These are phyloP conservation scores for Eutypella sp. DNA, from an alignment of 2,329 filamentous ascomycete genomes.

Conservation along the genomic window DNA sequence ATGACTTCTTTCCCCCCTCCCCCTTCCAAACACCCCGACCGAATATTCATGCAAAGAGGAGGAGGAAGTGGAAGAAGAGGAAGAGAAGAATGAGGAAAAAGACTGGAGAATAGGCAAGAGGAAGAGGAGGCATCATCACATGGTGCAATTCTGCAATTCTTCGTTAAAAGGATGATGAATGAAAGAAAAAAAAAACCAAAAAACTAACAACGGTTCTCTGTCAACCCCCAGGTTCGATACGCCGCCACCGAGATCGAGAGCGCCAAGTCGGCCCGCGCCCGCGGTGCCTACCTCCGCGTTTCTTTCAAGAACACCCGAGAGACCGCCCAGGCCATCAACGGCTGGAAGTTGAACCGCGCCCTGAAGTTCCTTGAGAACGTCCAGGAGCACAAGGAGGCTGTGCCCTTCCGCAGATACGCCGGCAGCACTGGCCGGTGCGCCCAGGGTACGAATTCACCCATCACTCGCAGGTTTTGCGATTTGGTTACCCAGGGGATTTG, in stretches of 20 bases:
- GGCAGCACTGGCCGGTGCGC: slow-evolving; percentile 92
- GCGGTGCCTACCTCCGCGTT: slow-evolving; percentile 97
- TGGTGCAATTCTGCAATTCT: no score
- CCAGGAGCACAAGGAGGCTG: slow-evolving; percentile 91
- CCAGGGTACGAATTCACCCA: slow-evolving; percentile 73
- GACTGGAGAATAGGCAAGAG: no score
- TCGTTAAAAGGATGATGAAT: no score
- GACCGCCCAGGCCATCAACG: slow-evolving; percentile 98
- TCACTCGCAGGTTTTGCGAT: not conserved
- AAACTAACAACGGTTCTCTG: slow-evolving; percentile 18
- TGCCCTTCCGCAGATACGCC: slow-evolving; percentile 97
- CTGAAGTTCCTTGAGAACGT: slow-evolving; percentile 98
- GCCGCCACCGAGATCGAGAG: slow-evolving; percentile 81
- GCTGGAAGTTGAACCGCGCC: slow-evolving; percentile 95
- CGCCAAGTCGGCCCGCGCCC: slow-evolving; percentile 93
- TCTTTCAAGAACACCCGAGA: slow-evolving; percentile 99
- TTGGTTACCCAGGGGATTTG: no score
- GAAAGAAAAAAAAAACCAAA: no score
- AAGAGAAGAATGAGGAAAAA: no score
- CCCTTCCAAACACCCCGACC: no score
- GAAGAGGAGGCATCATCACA: no score
- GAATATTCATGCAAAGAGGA: no score
- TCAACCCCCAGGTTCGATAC: slow-evolving; percentile 99
- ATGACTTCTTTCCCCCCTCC: no score
- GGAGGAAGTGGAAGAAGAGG: no score